Conservation (phyloP, 768 basidiomycete genomes). For the Leccinum truebloodii region DNA sequence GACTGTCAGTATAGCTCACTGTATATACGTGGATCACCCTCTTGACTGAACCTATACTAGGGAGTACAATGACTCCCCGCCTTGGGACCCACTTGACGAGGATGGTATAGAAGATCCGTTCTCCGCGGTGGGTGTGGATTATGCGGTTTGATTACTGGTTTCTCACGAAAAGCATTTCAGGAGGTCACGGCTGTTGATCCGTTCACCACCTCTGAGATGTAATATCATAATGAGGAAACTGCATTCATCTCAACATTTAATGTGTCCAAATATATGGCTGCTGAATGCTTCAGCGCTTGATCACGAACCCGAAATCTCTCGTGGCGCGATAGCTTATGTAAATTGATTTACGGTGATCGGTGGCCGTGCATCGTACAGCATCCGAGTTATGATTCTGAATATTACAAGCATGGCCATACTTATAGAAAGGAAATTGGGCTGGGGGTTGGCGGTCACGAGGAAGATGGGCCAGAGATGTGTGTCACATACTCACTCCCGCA, state of each 20-base stretch:
- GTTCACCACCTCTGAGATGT: constrained; percentile 3
- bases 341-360: no score
- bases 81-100: constrained; percentile 31
- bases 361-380: no score
- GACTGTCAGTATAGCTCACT: constrained; percentile 18
- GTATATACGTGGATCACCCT: not conserved
- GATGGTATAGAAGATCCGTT: constrained; percentile 26
- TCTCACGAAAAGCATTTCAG: constrained; percentile 9
- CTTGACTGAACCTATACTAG: constrained; percentile 12
- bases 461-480: no score
- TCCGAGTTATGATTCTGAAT: no score
- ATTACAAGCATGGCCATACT: no score
- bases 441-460: no score
- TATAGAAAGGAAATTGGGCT: no score
- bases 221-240: not conserved
- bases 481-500: no score
- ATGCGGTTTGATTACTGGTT: not conserved
- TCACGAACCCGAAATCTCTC: no score
- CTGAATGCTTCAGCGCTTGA: no score
- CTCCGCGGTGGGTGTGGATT: constrained; percentile 14
- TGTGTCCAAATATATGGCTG: no score
- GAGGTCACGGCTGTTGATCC: constrained; percentile 11
- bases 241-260: not conserved
- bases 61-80: constrained; percentile 20
- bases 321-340: no score